Conservation (phyloP, 1,284 basidiomycete genomes). For the Schizopora paradoxa region DNA sequence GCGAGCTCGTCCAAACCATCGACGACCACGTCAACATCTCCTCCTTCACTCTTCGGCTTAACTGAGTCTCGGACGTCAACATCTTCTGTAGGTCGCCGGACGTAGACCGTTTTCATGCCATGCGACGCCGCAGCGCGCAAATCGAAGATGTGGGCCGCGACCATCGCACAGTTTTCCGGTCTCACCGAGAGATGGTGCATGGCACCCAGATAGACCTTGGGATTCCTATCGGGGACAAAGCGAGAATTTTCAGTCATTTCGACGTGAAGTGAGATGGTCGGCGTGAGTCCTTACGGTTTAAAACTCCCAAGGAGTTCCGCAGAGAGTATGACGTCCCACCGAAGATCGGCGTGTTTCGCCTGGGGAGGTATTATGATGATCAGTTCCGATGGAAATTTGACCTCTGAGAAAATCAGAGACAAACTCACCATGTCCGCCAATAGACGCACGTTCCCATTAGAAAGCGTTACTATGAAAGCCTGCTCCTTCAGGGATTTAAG, state of each 20-base stretch:
- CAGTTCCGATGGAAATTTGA: neutral
- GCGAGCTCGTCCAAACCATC: slow-evolving; percentile 40
- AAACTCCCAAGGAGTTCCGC: slow-evolving; percentile 52
- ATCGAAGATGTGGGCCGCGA: slow-evolving; percentile 58
- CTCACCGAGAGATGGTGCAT: slow-evolving; percentile 44
- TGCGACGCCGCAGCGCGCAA: slow-evolving; percentile 44
- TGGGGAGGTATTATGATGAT: slow-evolving; percentile 22
- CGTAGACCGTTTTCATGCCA: slow-evolving; percentile 40
- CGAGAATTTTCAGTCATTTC: neutral
- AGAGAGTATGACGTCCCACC: slow-evolving; percentile 60
- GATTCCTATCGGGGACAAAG: slow-evolving; percentile 34
- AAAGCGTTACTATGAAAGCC: slow-evolving; percentile 46
- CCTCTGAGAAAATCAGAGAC: neutral
- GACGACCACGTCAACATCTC: slow-evolving; percentile 45
- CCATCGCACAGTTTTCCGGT: slow-evolving; percentile 52
- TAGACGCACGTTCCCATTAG: slow-evolving; percentile 58
- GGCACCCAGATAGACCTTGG: slow-evolving; percentile 45
- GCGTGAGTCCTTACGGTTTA: slow-evolving; percentile 46
- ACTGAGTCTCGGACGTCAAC: slow-evolving; percentile 19
- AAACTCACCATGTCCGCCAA: slow-evolving; percentile 55
- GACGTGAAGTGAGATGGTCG: too few species aligned
- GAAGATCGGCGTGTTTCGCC: slow-evolving; percentile 54
- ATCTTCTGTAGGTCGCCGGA: slow-evolving; percentile 21
- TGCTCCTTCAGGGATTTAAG: slow-evolving; percentile 47
- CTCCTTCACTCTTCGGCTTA: slow-evolving; percentile 40